Base-by-base conservation (phyloP, 164 flowering plant genomes). In the Magnolia changhungtana region DNA sequence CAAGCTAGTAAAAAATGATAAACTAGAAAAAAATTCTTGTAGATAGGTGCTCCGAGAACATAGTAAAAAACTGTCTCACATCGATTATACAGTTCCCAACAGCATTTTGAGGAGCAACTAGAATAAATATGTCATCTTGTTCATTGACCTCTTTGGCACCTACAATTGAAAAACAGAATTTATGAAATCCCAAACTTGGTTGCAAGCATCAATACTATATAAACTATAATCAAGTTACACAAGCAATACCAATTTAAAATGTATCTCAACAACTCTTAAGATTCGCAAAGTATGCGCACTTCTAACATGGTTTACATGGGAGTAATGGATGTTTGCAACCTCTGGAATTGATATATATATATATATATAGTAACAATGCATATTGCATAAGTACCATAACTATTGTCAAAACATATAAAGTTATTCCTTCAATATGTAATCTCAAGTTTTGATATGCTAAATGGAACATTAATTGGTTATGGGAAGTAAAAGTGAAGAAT, bases 61-160 rank as follows among this genome's bases (percentile, higher is more conserved):
- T 61, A 27, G 61, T 50, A 19, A 27, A 65, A 73, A 8, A 65
- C 21, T 74, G 72, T 37, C 90, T 91, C 84, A 96, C 99, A 84
- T 89, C 97, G 72, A 96, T 92, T 66, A 95, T 96, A 81, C 99
- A 96, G 77, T 96, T 96, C 63, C 98, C 98, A 16, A 93, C 93
- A 79, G 98, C 98, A 89, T 96, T 95, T 86, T 96, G 99, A 72
- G 99, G 98, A 85, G 98, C 98, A 72, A 96, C 95, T 71, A 96
- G 78, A 72, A 95, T 88, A 76, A 87, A 93, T 78, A 94, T 82
- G 81, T 93, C 99, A 87, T 96, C 98, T 72, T 89, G 85, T 78
- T 92, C 94, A 45, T 84, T 89, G 77, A 93, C 99, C 78, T 93
- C 96, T 71, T 84, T 84, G 74, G 84, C 89, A 86, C 99, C 99